Evolutionary conservation across 345 rosid species (phyloP).

Genomic region (Hirschfeldia incana): DNA sequence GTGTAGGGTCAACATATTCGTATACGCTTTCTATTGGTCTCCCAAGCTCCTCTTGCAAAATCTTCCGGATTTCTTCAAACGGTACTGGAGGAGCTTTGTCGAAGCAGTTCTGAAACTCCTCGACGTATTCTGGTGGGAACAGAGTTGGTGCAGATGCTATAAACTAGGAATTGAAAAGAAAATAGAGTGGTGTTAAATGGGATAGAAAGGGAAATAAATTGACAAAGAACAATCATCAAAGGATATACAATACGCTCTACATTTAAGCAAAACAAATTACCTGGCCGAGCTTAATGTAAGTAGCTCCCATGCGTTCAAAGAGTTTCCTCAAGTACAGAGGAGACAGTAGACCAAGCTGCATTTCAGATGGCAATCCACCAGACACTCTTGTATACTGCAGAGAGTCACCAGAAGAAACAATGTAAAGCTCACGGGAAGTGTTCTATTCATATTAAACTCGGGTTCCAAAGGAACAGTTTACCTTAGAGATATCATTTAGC

Average conservation of each 20-base stretch:
- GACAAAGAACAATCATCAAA: not conserved
- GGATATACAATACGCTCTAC: conserved; percentile 5
- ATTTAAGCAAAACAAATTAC: conserved; percentile 39
- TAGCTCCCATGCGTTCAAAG: conserved; percentile 98
- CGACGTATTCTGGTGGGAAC: conserved; percentile 85
- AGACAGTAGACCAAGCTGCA: conserved; percentile 85
- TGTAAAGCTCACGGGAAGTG: not conserved
- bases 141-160: conserved; percentile 92
- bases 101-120: conserved; percentile 92
- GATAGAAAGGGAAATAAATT: not conserved
- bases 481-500: conserved; percentile 84
- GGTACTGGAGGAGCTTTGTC: conserved; percentile 84
- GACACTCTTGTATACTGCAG: conserved; percentile 63
- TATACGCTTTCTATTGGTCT: conserved; percentile 81
- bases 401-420: not conserved
- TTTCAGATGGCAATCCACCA: conserved; percentile 58
- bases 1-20: conserved; percentile 83
- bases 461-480: conserved; percentile 2
- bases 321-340: conserved; percentile 86
- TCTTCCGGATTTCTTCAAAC: conserved; percentile 65
- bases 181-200: not conserved
- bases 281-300: conserved; percentile 95
- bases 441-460: too few relatives aligned
- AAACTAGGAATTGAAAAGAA: conserved; percentile 49
- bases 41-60: conserved; percentile 81